Percentiles rank a stretch among this genome's conserved stretches.
phyloP scores from a whole-genome alignment of 23 red algal species.

The Gracilariopsis chorda region DNA sequence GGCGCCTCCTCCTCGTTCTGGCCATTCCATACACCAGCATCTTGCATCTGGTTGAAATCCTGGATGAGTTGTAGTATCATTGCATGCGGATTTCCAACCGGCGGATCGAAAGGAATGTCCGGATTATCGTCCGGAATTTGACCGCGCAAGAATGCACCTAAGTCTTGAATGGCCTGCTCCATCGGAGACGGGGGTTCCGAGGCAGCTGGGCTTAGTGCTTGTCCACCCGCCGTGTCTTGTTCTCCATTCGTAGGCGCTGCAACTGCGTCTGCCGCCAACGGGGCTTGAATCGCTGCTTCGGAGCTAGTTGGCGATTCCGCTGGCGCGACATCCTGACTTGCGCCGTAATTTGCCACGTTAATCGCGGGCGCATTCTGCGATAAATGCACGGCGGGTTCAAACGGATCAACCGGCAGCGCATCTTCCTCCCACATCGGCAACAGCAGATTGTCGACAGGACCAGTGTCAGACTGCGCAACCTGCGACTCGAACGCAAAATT shows the following conservation, averaged over 20 bases:
- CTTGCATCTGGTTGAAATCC: slow-evolving; percentile 7
- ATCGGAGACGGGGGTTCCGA: neutral
- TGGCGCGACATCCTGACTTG: too few species aligned
- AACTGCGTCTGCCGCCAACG: too few species aligned
- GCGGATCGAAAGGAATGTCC: neutral
- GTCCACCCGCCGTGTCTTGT: too few species aligned
- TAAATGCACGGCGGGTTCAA: neutral
- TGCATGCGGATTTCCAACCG: neutral
- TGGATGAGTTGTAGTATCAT: slow-evolving; percentile 8
- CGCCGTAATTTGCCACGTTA: too few species aligned
- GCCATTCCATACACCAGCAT: neutral
- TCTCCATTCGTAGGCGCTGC: too few species aligned
- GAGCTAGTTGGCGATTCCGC: too few species aligned
- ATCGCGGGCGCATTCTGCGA: neutral
- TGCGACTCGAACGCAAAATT: neutral
- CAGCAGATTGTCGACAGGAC: neutral
- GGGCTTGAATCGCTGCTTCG: too few species aligned
- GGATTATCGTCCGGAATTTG: neutral
- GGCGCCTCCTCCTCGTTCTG: neutral
- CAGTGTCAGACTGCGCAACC: neutral
- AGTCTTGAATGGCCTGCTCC: slow-evolving; percentile 6
- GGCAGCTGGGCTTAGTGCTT: too few species aligned
- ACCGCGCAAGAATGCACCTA: neutral
- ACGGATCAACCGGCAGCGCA: neutral
- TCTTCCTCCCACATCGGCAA: neutral